Evolutionary conservation across 2,329 filamentous ascomycete species (phyloP), one percentile per base, ranked within the genome.

Genomic region (Ophiostoma fasciatum): DNA sequence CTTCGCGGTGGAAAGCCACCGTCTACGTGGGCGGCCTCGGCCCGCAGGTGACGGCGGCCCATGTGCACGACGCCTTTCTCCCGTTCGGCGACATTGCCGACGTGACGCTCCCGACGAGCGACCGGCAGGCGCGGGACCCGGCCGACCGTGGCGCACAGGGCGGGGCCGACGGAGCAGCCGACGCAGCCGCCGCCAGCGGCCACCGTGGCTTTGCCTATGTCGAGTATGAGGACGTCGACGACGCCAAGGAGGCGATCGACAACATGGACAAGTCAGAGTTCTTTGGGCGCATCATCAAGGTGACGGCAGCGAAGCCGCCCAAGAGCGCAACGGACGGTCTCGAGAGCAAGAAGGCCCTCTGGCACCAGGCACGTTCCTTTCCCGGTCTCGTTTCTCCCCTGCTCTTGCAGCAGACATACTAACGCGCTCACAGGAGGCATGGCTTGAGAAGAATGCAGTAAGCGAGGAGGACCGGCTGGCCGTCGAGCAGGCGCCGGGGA

Each of bases 181-280:
- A 25, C 5, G 12, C 8, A 7, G 14, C 8, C 13, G 20, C 25
- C 4, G 28, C 15, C 20, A 21, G 31, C 9, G 25, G 27, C 21
- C 90, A 98, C 56, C 71, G 87, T 35, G 90, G 92, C 1, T 98
- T 96, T 57, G 90, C 87, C 40, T 96, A 98, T 54, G 82, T 98
- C 34, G 90, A 98, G 53, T 98, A 82, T 51, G 85, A 94, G 49
- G 71, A 84, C 39, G 68, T 75, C 11, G 73, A 78, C 39, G 90
- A 98, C 58, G 88, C 87, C 20, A 78, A 78, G 51, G 88, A 96
- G 59, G 90, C 90, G 34, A 94, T 98, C 55, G 85, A 96, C 66
- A 98, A 98, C 54, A 96, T 98, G 88, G 84, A 98, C 54, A 85
- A 94, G 55, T 81, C 87, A 42, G 88, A 96, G 60, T 71, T 98